A percentile compares a stretch with the other conserved stretches of the same genome.
These are phyloP conservation scores for Serendipita sp. DNA, from an alignment of 768 basidiomycete species.

Conservation along the genomic window DNA sequence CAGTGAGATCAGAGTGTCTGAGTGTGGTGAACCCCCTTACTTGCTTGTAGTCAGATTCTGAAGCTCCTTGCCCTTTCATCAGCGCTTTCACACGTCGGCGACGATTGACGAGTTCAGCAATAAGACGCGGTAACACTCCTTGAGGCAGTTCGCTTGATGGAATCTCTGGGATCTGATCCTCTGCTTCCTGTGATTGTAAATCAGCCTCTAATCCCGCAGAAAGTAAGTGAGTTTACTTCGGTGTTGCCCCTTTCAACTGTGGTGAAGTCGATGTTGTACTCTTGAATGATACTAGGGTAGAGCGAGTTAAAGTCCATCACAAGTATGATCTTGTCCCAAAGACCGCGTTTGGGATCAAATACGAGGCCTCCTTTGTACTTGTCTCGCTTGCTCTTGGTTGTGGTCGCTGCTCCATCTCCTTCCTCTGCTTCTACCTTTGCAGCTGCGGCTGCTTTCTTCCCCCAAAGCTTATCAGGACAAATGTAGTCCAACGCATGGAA, in stretches of 20 bases:
- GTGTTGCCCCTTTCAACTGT: conserved; percentile 61
- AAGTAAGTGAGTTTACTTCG: conserved; percentile 25
- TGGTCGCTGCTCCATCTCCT: conserved; percentile 30
- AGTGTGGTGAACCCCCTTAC: conserved; percentile 25
- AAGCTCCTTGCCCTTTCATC: conserved; percentile 62
- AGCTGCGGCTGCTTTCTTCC: conserved; percentile 46
- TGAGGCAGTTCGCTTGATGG: conserved; percentile 54
- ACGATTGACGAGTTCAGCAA: conserved; percentile 86
- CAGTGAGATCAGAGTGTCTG: neutral
- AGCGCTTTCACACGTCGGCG: conserved; percentile 80
- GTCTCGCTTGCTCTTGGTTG: conserved; percentile 58
- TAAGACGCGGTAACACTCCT: conserved; percentile 91
- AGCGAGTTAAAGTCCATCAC: conserved; percentile 99
- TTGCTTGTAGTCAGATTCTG: conserved; percentile 15
- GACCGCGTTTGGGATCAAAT: conserved; percentile 85
- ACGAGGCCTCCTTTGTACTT: conserved; percentile 99
- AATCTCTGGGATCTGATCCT: conserved; percentile 83
- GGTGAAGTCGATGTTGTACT: conserved; percentile 98
- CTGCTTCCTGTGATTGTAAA: conserved; percentile 29
- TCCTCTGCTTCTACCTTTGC: conserved; percentile 37
- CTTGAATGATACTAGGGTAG: conserved; percentile 98
- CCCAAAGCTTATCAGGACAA: conserved; percentile 85
- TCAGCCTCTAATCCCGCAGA: conserved; percentile 8
- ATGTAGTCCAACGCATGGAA: conserved; percentile 94
- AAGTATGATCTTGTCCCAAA: conserved; percentile 93